These are phyloP conservation scores for Annona squamosa DNA, from an alignment of 164 flowering plant genomes.

Conservation along the genomic window DNA sequence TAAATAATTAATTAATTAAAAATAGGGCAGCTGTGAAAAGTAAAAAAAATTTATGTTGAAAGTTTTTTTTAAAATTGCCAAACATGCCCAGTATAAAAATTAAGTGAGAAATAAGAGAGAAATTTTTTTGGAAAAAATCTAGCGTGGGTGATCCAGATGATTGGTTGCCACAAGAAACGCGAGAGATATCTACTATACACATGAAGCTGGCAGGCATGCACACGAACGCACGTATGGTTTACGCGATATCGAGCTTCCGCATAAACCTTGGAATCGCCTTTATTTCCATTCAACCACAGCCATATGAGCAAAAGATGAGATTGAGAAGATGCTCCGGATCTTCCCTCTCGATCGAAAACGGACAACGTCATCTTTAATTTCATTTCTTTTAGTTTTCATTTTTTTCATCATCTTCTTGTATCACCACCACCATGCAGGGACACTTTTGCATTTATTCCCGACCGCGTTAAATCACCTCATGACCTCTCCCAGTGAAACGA, in stretches of 20 bases:
- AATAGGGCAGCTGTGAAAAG: too few relatives aligned
- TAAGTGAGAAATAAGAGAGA: too few relatives aligned
- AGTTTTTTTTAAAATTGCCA: too few relatives aligned
- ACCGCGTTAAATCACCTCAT: too few relatives aligned
- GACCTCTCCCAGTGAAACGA: not conserved
- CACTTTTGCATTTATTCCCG: too few relatives aligned
- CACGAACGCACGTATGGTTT: not conserved
- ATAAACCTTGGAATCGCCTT: not conserved
- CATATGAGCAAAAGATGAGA: not conserved
- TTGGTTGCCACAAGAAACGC: not conserved
- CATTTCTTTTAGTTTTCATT: too few relatives aligned
- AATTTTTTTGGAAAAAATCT: too few relatives aligned
- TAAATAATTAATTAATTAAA: too few relatives aligned
- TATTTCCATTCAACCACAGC: not conserved
- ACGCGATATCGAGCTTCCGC: conserved; percentile 5
- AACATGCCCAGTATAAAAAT: too few relatives aligned
- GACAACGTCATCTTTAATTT: not conserved
- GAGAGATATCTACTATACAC: not conserved
- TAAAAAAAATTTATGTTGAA: too few relatives aligned
- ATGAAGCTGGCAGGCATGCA: not conserved
- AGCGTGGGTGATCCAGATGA: not conserved
- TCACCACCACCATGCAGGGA: too few relatives aligned
- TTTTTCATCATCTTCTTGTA: too few relatives aligned
- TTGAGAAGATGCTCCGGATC: conserved; percentile 3
- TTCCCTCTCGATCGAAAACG: not conserved